Base-by-base conservation (phyloP, 176 grass and related monocot genomes). In the Musa acuminata region DNA sequence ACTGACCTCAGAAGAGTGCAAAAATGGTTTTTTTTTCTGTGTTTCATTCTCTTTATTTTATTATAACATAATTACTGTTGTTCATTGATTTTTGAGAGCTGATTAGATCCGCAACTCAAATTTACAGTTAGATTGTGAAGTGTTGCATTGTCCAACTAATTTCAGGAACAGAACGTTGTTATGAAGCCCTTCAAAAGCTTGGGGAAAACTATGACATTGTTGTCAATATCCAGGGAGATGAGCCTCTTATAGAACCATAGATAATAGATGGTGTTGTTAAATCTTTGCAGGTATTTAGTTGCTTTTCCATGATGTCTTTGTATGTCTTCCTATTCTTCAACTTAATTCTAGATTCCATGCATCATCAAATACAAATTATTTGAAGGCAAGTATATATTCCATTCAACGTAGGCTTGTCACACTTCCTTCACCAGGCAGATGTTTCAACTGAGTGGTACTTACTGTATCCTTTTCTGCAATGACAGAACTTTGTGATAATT, bases 221-320 rank as follows among this genome's bases (percentile, higher is more conserved):
- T 55, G 85, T 97, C 74, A 93, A 93, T 80, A 97, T 97, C 76
- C 90, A 97, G 86, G 90, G 90, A 74, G 90, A 97, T 14, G 90
- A 90, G 71, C 93, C 93, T 55, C 87, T 97, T 77, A 93, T 93
- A 60, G 87, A 97, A 83, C 85, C 90, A 13, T 90, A 97, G 84
- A 97, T 97, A 85, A 97, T 97, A 85, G 85, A 97, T 85, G 90
- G 90, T 43, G 87, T 97, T 14, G 93, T 92, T 80, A 89, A 86
- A 87, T 87, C 87, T 80, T 72, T 97, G 63, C 93, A 97, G 90
- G 90, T 92, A 8, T 71, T 74, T 74, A 43, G 12, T 75, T 82
- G 55, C 62, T 76, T 75, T 82, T 85, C 11, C 8, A 85, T 79
- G 67, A 70, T 12, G 21, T 67, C 8, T 77, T 57, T 81, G 71